Conservation (phyloP, 2,329 filamentous ascomycete genomes). For the Colletotrichum kahawae region DNA sequence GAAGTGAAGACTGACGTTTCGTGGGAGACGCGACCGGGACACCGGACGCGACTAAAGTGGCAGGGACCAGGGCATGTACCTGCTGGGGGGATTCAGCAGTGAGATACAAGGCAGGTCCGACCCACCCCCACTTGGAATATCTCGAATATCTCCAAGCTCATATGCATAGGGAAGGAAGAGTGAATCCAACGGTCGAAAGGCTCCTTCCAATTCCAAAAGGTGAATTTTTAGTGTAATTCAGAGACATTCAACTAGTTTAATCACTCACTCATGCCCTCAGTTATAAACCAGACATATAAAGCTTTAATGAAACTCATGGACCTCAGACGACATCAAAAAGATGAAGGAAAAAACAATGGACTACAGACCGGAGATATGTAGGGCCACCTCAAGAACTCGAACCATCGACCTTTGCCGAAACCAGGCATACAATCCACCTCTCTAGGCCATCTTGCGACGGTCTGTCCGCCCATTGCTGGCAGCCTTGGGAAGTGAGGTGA, state of each 20-base stretch:
- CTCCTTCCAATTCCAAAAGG: background rate
- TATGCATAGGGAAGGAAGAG: background rate
- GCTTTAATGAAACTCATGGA: background rate
- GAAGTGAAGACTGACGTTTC: background rate
- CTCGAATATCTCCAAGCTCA: background rate
- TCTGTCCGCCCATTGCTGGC: background rate
- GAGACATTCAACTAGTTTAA: too few relatives aligned
- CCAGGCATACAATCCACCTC: background rate
- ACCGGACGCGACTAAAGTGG: conserved; percentile 1
- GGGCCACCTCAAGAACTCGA: background rate
- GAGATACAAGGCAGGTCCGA: background rate
- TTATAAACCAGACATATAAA: background rate
- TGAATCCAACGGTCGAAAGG: background rate
- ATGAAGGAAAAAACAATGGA: background rate
- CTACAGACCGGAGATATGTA: background rate
- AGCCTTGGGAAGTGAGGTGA: background rate
- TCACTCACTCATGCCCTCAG: too few relatives aligned
- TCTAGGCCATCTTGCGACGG: background rate
- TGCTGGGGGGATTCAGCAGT: background rate
- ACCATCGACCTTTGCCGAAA: background rate
- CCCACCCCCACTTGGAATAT: background rate
- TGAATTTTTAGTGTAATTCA: background rate
- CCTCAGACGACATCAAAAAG: rapidly evolving
- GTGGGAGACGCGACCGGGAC: background rate
- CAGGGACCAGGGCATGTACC: background rate